Base-by-base conservation (phyloP, 805 yeast species). In the Danielozyma ontarioensis region DNA sequence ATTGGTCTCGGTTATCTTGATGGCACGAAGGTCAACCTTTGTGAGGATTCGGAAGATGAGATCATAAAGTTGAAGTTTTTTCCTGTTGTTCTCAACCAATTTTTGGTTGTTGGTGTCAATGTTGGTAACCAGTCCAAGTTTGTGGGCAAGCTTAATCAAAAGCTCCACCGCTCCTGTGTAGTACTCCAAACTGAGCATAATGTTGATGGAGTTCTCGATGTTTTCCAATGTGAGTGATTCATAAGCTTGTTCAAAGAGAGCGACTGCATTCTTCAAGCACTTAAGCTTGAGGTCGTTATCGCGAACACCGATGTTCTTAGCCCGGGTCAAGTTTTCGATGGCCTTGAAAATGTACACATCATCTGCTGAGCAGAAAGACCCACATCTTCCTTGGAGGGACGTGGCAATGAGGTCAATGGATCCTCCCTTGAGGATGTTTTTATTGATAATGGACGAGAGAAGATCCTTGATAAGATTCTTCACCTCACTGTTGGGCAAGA, bases 291-390 rank as follows among this genome's bases (percentile, higher is more conserved):
- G 55, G 34, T 89, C 96, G 27, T 72, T 71, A 51, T 89, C 96
- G 42, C 75, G 74, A 17, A 67, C 57, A 2, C 85, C 86, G 39
- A 78, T 75, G 36, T 78, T 83, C 48, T 81, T 83, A 1, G 97
- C 97, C 47, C 82, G 79, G 36, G 90, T 83, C 48, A 93, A 68
- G 55, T 83, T 88, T 55, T 93, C 98, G 46, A 88, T 79, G 0
- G 97, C 97, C 57, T 90, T 83, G 68, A 89, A 93, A 11, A 93
- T 85, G 39, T 88, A 72, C 17, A 93, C 96, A 58, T 93, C 98
- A 44, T 83, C 86, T 12, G 95, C 78, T 0, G 97, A 86, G 51
- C 97, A 93, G 59, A 88, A 93, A 0, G 95, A 79, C 1, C 95
- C 95, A 66, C 98, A 93, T 39, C 90, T 80, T 34, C 86, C 94